These are phyloP conservation scores for Emergomyces africanus DNA, from an alignment of 2,329 filamentous ascomycete species.

Conservation along the genomic window DNA sequence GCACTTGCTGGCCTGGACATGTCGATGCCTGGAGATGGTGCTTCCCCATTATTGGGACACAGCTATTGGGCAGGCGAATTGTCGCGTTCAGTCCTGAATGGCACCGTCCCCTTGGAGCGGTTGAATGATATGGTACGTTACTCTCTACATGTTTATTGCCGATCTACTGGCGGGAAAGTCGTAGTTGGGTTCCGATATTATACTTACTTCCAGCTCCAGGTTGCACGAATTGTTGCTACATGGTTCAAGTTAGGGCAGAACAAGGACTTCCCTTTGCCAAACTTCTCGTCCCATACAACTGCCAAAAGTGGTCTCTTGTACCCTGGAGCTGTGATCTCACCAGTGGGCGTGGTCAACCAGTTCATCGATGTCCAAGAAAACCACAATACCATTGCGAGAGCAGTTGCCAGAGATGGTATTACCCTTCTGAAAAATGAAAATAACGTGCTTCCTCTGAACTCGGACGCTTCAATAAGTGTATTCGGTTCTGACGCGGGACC, in stretches of 20 bases:
- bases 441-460: conserved; percentile 38
- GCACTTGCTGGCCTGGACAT: conserved; percentile 54
- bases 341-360: conserved; percentile 53
- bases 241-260: conserved; percentile 48
- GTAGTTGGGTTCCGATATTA: neutral
- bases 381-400: conserved; percentile 38
- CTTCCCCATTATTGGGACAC: conserved; percentile 39
- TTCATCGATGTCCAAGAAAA: conserved; percentile 49
- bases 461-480: conserved; percentile 27
- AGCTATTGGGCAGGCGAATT: conserved; percentile 46
- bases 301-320: conserved; percentile 44
- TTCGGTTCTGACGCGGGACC: conserved; percentile 41
- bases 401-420: conserved; percentile 43
- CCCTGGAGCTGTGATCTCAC: conserved; percentile 46
- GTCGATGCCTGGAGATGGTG: conserved; percentile 53
- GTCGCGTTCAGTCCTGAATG: conserved; percentile 43
- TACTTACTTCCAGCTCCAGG: conserved; percentile 20
- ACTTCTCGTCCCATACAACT: conserved; percentile 48
- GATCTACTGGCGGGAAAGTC: neutral
- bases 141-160: neutral
- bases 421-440: conserved; percentile 52
- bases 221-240: conserved; percentile 44
- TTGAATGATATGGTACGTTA: conserved; percentile 38
- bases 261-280: conserved; percentile 41
- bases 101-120: conserved; percentile 42